Conservation (phyloP, 495 filamentous ascomycete species). For the Cryomyces minteri region DNA sequence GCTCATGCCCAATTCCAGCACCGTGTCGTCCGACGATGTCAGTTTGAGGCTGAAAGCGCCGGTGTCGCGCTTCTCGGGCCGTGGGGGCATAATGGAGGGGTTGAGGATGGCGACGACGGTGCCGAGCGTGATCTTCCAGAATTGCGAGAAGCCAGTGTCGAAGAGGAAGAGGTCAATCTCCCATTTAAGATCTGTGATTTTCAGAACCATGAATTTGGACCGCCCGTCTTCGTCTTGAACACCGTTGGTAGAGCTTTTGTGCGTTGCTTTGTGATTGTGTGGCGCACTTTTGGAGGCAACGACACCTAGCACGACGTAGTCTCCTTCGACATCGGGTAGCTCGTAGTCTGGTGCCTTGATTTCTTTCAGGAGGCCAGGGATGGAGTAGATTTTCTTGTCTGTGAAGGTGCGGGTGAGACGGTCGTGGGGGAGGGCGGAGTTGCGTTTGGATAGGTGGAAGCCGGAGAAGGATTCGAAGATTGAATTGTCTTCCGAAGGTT, state of each 20-base stretch:
- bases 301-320: conserved; percentile 75
- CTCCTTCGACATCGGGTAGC: conserved; percentile 65
- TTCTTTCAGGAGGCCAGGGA: conserved; percentile 65
- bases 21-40: conserved; percentile 63
- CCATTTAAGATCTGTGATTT: conserved; percentile 75
- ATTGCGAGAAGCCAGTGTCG: conserved; percentile 71
- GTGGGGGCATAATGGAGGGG: conserved; percentile 75
- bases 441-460: conserved; percentile 64
- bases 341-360: conserved; percentile 75
- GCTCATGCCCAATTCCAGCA: conserved; percentile 75
- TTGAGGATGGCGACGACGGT: conserved; percentile 90
- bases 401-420: conserved; percentile 55
- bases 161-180: conserved; percentile 87
- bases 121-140: conserved; percentile 75
- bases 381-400: conserved; percentile 54
- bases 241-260: conserved; percentile 27
- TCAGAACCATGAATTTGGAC: conserved; percentile 76
- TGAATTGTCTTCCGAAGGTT: background rate
- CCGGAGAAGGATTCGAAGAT: conserved; percentile 56
- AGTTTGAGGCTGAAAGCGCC: conserved; percentile 71
- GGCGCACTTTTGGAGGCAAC: conserved; percentile 77
- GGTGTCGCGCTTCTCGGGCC: conserved; percentile 47
- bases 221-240: conserved; percentile 26
- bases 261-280: conserved; percentile 38
- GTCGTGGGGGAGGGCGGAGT: conserved; percentile 42